Evolutionary conservation across 208 protist species (phyloP), one percentile per base, ranked within the genome.

Genomic region (Porcisia hertigi): DNA sequence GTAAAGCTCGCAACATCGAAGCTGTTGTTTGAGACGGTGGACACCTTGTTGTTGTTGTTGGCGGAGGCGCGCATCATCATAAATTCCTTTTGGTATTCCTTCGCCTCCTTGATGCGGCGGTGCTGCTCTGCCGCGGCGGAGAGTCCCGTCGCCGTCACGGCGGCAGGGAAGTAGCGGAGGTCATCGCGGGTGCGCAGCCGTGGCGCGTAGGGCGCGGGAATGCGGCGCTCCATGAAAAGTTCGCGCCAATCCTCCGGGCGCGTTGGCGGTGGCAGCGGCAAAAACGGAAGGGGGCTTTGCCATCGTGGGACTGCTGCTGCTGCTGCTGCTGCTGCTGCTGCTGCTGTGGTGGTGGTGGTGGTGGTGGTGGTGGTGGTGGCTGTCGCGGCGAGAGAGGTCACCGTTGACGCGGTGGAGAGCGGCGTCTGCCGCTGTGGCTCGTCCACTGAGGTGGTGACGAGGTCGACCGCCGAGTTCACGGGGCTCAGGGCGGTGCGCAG

Each of bases 101-200:
- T 86, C 23, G 75, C 82, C 52, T 86, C 78, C 25, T 88, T 87
- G 39, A 97, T 81, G 20, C 49, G 78, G 34, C 90, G 86, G 58
- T 94, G 91, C 80, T 89, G 87, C 77, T 91, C 84, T n/a, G 87
- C 83, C 0, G 85, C 83, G 36, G 85, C 89, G 63, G 84, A 92
- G 30, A 89, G 71, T 0, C 93, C 93, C 3, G 83, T 92, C 12
- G 93, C 93, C 20, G 93, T 97, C 36, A 96, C 87, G 0, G 93
- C 93, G 20, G 72, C 45, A 16, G 93, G 93, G 73, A 97, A 97
- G 82, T 95, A 97, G 55, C 88, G 84, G 60, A 97, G 73, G 81
- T 97, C 93, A 67, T 97, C 93, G n/a, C 75, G 64, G 2, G 91
- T 85, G 71, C 87, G 86, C 53, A 96, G 83, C 3, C 82, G 88